Evolutionary conservation across 805 yeast species (phyloP).

Genomic region (Clavispora asparagi): DNA sequence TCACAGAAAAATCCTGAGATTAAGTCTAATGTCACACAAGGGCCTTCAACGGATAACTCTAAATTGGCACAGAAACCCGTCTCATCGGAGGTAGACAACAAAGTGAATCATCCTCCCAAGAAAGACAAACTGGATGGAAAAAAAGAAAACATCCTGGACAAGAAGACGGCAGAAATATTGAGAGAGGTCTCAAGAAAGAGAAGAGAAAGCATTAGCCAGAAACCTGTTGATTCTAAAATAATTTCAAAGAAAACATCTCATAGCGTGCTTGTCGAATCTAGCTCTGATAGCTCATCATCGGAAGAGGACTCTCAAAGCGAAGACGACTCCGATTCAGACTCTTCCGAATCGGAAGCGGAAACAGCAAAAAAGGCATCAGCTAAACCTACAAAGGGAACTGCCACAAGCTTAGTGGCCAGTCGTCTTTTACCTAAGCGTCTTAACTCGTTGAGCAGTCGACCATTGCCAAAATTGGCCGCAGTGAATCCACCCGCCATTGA

Average conservation of each 20-base stretch:
- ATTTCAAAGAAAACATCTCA: background rate
- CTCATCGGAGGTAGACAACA: background rate
- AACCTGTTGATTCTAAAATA: background rate
- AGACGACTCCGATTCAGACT: background rate
- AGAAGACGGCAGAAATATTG: background rate
- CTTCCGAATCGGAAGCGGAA: background rate
- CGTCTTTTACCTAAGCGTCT: conserved; percentile 4
- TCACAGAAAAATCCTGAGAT: background rate
- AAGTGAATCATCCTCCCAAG: background rate
- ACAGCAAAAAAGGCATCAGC: background rate
- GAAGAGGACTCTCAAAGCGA: background rate
- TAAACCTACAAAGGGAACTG: background rate
- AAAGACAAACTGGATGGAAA: background rate
- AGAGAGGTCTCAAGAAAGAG: background rate
- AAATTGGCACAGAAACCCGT: background rate
- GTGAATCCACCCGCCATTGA: background rate
- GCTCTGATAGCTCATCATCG: background rate
- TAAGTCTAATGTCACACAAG: background rate
- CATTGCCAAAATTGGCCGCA: background rate
- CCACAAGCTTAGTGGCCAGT: background rate
- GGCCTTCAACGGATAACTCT: background rate
- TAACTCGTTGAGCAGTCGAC: conserved; percentile 1
- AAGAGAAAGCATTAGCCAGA: background rate
- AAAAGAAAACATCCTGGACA: background rate
- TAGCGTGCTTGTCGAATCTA: background rate